phyloP scores from a whole-genome alignment of 306 rosid species.

The Morella rubra region DNA sequence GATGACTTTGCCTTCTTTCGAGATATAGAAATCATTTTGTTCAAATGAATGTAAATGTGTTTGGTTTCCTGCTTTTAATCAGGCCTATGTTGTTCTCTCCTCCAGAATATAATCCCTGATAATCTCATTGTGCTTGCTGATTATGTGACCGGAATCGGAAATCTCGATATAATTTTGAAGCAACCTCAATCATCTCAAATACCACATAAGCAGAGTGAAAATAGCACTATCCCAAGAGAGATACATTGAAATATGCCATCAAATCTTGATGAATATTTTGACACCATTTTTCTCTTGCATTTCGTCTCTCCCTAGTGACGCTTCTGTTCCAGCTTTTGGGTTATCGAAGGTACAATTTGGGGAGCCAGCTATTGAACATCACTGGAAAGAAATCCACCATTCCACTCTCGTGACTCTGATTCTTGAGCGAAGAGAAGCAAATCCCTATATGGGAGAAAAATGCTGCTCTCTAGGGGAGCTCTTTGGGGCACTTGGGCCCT shows the following conservation, averaged over 20 bases:
- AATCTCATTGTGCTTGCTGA: neutral
- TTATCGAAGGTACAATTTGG: neutral
- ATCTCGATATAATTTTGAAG: neutral
- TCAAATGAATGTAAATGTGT: no score
- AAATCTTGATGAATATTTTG: neutral
- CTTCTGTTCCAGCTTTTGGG: neutral
- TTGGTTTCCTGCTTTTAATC: no score
- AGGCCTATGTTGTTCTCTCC: no score
- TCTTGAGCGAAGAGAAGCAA: no score
- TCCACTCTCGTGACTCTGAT: no score
- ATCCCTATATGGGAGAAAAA: no score
- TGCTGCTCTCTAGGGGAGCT: no score
- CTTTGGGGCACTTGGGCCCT: no score
- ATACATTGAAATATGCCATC: neutral
- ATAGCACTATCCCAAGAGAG: neutral
- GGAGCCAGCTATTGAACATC: neutral
- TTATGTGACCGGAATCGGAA: neutral
- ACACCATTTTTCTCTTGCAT: neutral
- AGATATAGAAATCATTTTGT: neutral
- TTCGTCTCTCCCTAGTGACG: neutral
- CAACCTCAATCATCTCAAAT: neutral
- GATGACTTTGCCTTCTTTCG: neutral
- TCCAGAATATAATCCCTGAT: neutral
- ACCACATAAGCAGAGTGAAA: no score
- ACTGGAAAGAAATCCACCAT: neutral